Base-by-base conservation (phyloP, 352 stramenopile genomes). In the Globisporangium perplexum region DNA sequence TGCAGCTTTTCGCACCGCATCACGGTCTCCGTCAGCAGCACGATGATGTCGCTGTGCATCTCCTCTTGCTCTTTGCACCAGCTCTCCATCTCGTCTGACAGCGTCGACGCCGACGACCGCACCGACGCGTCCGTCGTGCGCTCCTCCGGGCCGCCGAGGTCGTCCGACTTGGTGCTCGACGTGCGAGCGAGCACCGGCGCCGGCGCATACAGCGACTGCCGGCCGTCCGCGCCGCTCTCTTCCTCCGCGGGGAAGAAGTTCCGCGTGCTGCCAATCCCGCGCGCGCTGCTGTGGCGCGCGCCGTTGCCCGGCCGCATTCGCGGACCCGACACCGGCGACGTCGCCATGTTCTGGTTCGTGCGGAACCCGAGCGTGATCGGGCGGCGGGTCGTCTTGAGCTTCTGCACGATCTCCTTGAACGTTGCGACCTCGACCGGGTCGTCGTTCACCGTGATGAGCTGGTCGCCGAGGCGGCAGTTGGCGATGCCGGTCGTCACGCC, bases 21-120 rank as follows among this genome's bases (percentile, higher is more conserved):
- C 44, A 91, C 71, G 4, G 83, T 93, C 63, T 93, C 83, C 5
- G 83, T 93, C 7, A 93, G 56, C 49, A 93, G 63, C 57, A 91
- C 66, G 47, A 93, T 79, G 44, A 90, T 77, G 26, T 77, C 77
- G 53, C 74, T 88, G 65, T 93, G 83, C 83, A 93, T 90, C 53
- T 90, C 83, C 54, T 93, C 83, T 57, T 93, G 83, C 50, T 89
- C 77, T 43, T 77, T 78, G 56, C 77, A 87, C 68, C 79, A 93
- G 8, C 77, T 46, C 57, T 93, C 80, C 24, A 93, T 62, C 43
- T 91, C 83, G 50, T 91, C 80, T n/a, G 80, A 85, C 18, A 89
- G 50, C 20, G 74, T 85, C n/a, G 69, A 81, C 10, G 71, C 70
- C 23, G 69, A 76, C 39, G 74, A 88, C 24, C 63, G 65, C 57